Percentiles rank a stretch among this genome's conserved stretches.
Evolutionary conservation across 139 green algal species (phyloP).

Genomic region (Chlorella sp.): DNA sequence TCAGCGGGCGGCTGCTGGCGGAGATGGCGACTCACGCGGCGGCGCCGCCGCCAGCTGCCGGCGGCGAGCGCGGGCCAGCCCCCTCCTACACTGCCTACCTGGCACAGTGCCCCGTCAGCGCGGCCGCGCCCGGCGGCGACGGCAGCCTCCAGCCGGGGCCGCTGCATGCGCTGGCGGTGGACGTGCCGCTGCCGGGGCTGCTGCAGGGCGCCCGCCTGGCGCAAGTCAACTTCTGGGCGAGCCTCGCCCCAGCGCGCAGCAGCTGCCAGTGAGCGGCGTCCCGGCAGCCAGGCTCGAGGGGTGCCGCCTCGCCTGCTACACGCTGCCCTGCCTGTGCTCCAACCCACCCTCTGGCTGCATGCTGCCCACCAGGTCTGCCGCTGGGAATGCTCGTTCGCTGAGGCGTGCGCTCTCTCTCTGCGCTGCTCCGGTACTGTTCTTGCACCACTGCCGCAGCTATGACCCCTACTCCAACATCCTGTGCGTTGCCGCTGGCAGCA

Average conservation of each 20-base stretch:
- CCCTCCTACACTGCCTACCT: too few species aligned
- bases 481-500: slow-evolving; percentile 63
- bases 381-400: background rate
- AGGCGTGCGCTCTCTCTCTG: background rate
- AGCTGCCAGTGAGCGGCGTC: background rate
- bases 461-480: slow-evolving; percentile 87
- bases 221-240: slow-evolving; percentile 26
- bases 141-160: slow-evolving; percentile 7
- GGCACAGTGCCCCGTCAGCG: slow-evolving; percentile 30
- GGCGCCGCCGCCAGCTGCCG: background rate
- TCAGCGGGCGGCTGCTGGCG: slow-evolving; percentile 13
- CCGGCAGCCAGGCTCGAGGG: background rate
- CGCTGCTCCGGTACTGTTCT: slow-evolving; percentile 13
- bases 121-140: slow-evolving; percentile 13
- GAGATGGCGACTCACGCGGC: slow-evolving; percentile 14
- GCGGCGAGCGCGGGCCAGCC: background rate
- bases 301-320: background rate
- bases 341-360: background rate
- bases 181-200: slow-evolving; percentile 14
- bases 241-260: slow-evolving; percentile 2
- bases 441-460: slow-evolving; percentile 75
- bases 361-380: background rate
- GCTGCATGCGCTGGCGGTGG: slow-evolving; percentile 7
- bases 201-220: background rate
- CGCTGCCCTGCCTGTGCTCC: background rate